phyloP scores from a whole-genome alignment of 2,329 filamentous ascomycete genomes.

The Sclerotinia trifoliorum region DNA sequence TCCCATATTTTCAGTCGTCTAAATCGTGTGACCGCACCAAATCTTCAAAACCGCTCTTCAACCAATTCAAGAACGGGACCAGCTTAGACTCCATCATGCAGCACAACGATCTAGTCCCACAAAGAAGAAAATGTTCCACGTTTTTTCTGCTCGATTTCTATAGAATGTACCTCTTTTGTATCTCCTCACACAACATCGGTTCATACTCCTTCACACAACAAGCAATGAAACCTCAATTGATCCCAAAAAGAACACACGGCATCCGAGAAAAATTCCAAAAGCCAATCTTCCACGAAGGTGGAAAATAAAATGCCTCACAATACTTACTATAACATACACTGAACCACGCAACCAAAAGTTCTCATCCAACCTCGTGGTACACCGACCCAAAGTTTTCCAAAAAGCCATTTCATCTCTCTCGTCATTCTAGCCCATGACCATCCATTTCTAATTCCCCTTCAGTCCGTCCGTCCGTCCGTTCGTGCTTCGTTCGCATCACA shows the following conservation, averaged over 20 bases:
- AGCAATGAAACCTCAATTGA: not conserved
- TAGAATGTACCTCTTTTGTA: not conserved
- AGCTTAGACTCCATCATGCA: constrained; percentile 12
- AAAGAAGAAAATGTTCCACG: not conserved
- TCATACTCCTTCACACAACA: not conserved
- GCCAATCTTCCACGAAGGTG: not conserved
- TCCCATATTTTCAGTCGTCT: not conserved
- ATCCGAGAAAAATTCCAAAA: not conserved
- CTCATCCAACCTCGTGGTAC: constrained; percentile 8
- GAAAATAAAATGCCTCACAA: constrained; percentile 4
- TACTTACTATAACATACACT: not conserved
- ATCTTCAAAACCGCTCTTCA: not conserved
- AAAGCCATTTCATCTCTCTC: not conserved
- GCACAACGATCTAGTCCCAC: constrained; percentile 6
- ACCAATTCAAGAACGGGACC: constrained; percentile 5
- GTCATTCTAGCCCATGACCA: constrained; percentile 5
- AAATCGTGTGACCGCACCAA: not conserved
- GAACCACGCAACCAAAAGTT: not conserved
- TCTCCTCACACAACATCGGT: constrained; percentile 3
- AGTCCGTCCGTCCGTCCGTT: not conserved
- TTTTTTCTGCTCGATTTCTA: constrained; percentile 22
- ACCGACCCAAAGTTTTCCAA: constrained; percentile 13
- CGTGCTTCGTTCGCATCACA: not conserved
- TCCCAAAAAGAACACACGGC: not conserved
- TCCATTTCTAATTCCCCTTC: not conserved